Evolutionary conservation across 2,329 filamentous ascomycete species (phyloP).

Genomic region (Coniochaeta prunicola): DNA sequence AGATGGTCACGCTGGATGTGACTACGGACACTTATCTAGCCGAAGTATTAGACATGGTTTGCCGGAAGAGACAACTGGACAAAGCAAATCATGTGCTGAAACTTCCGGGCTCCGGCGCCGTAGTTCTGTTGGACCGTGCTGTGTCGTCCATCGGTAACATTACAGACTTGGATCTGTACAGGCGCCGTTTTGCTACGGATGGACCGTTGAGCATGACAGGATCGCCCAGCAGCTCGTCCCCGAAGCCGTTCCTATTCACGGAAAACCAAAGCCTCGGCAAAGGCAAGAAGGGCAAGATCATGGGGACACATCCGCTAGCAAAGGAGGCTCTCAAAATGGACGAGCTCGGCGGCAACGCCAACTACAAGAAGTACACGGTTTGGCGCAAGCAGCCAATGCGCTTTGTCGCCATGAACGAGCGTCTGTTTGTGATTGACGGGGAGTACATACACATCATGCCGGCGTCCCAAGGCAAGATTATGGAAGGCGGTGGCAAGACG

Average conservation of each 20-base stretch:
- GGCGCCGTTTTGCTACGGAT: constrained; percentile 69
- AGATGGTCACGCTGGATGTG: constrained; percentile 65
- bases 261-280: constrained; percentile 46
- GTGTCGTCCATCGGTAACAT: constrained; percentile 72
- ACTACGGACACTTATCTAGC: constrained; percentile 79
- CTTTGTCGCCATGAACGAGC: constrained; percentile 68
- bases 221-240: constrained; percentile 63
- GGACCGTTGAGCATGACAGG: constrained; percentile 61
- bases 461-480: constrained; percentile 56
- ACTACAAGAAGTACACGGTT: constrained; percentile 71
- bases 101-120: constrained; percentile 64
- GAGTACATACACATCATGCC: constrained; percentile 86
- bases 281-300: constrained; percentile 42
- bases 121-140: constrained; percentile 69
- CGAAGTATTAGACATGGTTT: constrained; percentile 72
- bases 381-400: constrained; percentile 79
- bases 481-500: constrained; percentile 60
- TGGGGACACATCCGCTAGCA: constrained; percentile 59
- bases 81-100: constrained; percentile 75
- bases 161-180: constrained; percentile 66
- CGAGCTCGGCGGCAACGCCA: constrained; percentile 46
- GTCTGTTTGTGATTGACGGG: constrained; percentile 71
- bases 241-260: constrained; percentile 52
- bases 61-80: constrained; percentile 69
- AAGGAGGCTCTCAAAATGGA: constrained; percentile 55